phyloP scores from a whole-genome alignment of 2,329 filamentous ascomycete species.

The Colletotrichum simmondsii region DNA sequence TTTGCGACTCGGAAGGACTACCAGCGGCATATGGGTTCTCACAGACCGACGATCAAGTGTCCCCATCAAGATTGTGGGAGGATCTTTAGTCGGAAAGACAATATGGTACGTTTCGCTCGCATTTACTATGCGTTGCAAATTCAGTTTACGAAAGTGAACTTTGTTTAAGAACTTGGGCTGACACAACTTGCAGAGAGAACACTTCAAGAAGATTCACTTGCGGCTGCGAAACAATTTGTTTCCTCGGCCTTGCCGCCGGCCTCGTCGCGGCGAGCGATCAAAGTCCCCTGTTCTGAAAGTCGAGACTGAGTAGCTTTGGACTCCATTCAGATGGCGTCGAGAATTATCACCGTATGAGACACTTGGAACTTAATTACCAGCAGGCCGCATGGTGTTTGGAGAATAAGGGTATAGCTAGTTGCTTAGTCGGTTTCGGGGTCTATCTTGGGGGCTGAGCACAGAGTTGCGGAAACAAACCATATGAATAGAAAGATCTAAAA shows the following conservation, averaged over 20 bases:
- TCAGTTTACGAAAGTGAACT: background rate
- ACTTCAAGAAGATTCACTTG: constrained; percentile 22
- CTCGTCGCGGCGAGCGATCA: background rate
- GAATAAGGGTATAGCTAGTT: background rate
- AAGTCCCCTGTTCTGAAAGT: background rate
- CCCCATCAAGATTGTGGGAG: constrained; percentile 17
- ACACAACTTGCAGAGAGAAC: constrained; percentile 1
- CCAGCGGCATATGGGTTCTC: constrained; percentile 21
- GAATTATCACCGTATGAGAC: background rate
- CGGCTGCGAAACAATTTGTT: constrained; percentile 14
- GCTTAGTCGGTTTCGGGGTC: background rate
- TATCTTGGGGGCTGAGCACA: background rate
- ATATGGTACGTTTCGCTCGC: background rate
- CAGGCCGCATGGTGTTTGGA: background rate
- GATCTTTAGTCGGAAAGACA: constrained; percentile 22
- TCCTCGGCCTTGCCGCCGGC: constrained; percentile 7
- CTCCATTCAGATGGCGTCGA: background rate
- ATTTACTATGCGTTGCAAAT: no score
- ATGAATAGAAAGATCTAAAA: background rate
- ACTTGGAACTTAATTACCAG: background rate
- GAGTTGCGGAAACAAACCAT: background rate
- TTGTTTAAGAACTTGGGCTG: background rate
- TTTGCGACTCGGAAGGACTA: constrained; percentile 23
- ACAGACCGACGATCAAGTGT: constrained; percentile 12
- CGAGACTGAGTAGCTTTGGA: background rate